Conservation (phyloP, 805 yeast species). For the Starmera quercuum region DNA sequence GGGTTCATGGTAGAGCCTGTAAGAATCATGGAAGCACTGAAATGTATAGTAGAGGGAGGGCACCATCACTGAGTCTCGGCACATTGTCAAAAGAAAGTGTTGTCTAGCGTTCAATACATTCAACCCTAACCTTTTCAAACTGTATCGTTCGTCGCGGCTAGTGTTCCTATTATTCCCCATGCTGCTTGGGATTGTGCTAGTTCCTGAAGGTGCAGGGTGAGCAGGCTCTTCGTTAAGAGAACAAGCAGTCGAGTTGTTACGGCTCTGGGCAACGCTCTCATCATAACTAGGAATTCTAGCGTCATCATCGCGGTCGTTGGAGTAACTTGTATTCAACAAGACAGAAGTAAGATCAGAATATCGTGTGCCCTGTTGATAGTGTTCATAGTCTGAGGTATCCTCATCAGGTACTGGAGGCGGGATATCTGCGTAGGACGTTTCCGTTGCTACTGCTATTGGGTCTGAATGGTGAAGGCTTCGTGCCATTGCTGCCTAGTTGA, state of each 20-base stretch:
- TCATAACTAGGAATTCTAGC: constrained; percentile 8
- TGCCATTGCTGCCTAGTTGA: too few relatives aligned
- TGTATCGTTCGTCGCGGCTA: constrained; percentile 1
- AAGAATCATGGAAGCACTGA: constrained; percentile 26
- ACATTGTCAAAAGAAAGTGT: constrained; percentile 67
- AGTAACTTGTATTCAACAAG: too few relatives aligned
- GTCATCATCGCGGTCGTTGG: too few relatives aligned
- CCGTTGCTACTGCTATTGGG: neutral
- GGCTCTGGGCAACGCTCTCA: constrained; percentile 3
- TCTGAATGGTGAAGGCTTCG: too few relatives aligned
- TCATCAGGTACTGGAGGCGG: neutral
- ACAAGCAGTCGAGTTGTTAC: neutral
- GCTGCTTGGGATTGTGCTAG: neutral
- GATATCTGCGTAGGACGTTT: neutral
- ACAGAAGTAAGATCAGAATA: too few relatives aligned
- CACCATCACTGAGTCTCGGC: constrained; percentile 68
- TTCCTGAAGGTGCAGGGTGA: neutral
- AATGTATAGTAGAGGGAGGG: constrained; percentile 55
- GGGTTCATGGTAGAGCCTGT: neutral
- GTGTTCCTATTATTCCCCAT: neutral
- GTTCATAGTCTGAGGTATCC: neutral
- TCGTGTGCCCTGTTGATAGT: neutral
- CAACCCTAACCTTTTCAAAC: constrained; percentile 54
- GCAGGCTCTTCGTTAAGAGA: neutral
- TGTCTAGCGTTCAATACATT: constrained; percentile 68